phyloP scores from a whole-genome alignment of 2,329 filamentous ascomycete species.

The Fusarium sterilihyphosum region DNA sequence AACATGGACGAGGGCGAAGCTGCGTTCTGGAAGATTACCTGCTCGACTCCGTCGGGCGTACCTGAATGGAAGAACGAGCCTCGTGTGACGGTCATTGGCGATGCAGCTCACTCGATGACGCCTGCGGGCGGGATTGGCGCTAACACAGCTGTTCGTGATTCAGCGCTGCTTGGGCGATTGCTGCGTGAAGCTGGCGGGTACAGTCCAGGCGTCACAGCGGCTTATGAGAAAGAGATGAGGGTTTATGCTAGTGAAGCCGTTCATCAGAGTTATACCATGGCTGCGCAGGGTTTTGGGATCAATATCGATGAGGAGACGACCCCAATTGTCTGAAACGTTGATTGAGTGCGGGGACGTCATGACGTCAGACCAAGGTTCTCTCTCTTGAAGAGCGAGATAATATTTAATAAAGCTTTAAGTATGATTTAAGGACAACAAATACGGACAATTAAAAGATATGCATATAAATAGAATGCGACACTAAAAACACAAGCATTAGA shows the following conservation, averaged over 20 bases:
- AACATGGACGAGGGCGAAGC: slow-evolving; percentile 66
- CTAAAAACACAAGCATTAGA: neutral
- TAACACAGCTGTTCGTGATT: slow-evolving; percentile 66
- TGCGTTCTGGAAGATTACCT: slow-evolving; percentile 75
- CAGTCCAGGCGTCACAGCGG: slow-evolving; percentile 61
- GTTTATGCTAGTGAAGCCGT: slow-evolving; percentile 68
- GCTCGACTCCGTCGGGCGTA: slow-evolving; percentile 67
- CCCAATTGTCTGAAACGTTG: slow-evolving; percentile 9
- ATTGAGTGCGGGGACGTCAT: neutral
- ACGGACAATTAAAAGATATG: neutral
- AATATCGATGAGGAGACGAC: slow-evolving; percentile 55
- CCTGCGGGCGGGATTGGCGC: slow-evolving; percentile 66
- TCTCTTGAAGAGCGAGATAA: neutral
- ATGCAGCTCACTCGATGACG: slow-evolving; percentile 68
- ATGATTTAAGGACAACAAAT: neutral
- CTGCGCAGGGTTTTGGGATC: slow-evolving; percentile 55
- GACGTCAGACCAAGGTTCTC: neutral
- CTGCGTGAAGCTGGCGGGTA: slow-evolving; percentile 64
- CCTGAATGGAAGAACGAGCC: slow-evolving; percentile 68
- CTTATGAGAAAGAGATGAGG: slow-evolving; percentile 71
- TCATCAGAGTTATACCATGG: slow-evolving; percentile 60
- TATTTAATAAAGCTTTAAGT: neutral
- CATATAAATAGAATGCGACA: neutral
- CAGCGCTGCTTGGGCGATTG: slow-evolving; percentile 63
- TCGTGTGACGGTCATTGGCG: slow-evolving; percentile 67